These are phyloP conservation scores for Gossypium trilobum DNA, from an alignment of 441 rosid species.

Conservation along the genomic window DNA sequence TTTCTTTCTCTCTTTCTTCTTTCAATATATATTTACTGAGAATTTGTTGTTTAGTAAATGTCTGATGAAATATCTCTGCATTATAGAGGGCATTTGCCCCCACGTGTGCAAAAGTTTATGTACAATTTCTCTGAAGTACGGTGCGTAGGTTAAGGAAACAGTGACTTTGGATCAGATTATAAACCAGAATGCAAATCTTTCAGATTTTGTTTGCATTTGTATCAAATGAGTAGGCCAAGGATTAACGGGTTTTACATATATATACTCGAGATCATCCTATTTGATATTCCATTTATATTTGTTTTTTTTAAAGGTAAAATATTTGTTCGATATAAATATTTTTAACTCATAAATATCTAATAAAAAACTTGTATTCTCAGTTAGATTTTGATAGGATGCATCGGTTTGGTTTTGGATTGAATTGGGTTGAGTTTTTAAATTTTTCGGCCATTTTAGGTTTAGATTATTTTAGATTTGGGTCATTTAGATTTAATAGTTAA, in stretches of 20 bases:
- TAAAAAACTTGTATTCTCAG: not conserved
- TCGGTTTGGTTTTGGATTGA: not conserved
- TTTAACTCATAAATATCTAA: not conserved
- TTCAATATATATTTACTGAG: not conserved
- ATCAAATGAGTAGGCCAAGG: not conserved
- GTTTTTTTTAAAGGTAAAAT: not conserved
- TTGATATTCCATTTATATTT: not conserved
- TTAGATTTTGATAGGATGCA: not conserved
- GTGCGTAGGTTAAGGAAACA: conserved; percentile 4
- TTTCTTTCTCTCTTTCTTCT: not conserved
- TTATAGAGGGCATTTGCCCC: not conserved
- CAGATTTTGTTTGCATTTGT: not conserved
- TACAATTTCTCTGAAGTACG: not conserved
- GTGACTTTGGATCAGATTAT: not conserved
- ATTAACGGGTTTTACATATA: not conserved
- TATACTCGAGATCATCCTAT: not conserved
- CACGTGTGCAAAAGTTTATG: conserved; percentile 7
- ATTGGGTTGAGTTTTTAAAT: not conserved
- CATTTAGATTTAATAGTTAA: too few species aligned
- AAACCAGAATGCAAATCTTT: not conserved
- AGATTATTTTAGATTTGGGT: not conserved
- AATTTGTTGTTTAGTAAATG: not conserved
- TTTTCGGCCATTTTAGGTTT: too few species aligned
- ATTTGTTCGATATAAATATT: not conserved
- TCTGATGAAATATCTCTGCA: not conserved